phyloP scores from a whole-genome alignment of 768 basidiomycete genomes.

The Phaeolepiota aurea region DNA sequence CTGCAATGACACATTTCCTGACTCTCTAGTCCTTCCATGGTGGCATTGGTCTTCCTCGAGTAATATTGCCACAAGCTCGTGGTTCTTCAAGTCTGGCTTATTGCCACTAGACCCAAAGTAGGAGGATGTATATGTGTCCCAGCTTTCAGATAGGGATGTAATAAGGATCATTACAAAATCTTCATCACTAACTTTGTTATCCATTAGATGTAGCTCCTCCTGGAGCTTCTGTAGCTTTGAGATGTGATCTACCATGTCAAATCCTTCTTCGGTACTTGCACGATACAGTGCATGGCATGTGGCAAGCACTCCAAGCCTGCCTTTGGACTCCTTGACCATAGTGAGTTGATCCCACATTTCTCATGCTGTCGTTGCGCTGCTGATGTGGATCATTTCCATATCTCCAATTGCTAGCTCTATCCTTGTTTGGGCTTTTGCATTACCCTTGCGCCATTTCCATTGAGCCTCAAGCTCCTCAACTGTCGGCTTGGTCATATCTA shows the following conservation, averaged over 20 bases:
- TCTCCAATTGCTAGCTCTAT: conserved; percentile 16
- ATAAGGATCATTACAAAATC: conserved; percentile 21
- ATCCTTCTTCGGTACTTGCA: conserved; percentile 14
- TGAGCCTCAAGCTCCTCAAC: conserved; percentile 2
- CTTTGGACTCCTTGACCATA: conserved; percentile 17
- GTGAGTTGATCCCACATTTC: conserved; percentile 18
- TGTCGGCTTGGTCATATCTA: conserved; percentile 1
- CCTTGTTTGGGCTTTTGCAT: conserved; percentile 11
- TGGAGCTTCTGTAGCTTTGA: conserved; percentile 13
- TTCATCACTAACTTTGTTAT: conserved; percentile 14
- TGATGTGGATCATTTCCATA: conserved; percentile 15
- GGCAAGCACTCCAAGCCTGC: conserved; percentile 14
- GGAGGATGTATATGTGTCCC: conserved; percentile 16
- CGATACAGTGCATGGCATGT: conserved; percentile 13
- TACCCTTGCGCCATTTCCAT: conserved; percentile 10
- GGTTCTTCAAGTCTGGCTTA: conserved; percentile 8
- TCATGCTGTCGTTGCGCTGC: conserved; percentile 12
- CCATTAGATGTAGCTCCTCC: conserved; percentile 16
- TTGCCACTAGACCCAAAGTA: conserved; percentile 14
- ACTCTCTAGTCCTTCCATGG: conserved; percentile 1
- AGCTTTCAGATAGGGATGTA: conserved; percentile 18
- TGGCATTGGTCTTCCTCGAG: conserved; percentile 13
- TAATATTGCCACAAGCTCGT: conserved; percentile 14
- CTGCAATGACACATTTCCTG: not conserved
- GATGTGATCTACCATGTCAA: conserved; percentile 18